A percentile compares a stretch with the other conserved stretches of the same genome.
Conservation (phyloP, 164 flowering plant genomes). For the Kalanchoe fedtschenkoi region DNA sequence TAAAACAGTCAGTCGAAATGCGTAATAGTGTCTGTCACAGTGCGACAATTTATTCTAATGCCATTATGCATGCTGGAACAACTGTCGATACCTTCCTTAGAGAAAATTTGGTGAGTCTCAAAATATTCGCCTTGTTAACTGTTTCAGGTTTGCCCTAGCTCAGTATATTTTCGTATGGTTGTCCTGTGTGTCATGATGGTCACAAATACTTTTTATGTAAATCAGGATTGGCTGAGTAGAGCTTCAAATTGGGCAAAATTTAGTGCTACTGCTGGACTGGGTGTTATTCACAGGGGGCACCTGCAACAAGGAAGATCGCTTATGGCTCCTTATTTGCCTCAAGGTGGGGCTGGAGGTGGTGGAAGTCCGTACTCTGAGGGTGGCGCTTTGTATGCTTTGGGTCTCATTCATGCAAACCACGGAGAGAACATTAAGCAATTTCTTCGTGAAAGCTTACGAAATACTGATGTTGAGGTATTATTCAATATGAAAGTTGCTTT, state of each 20-base stretch:
- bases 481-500: neutral
- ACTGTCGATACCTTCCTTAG: slow-evolving; percentile 90
- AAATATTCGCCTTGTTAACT: neutral
- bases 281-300: slow-evolving; percentile 88
- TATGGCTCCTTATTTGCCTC: slow-evolving; percentile 93
- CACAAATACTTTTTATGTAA: slow-evolving; percentile 5
- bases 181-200: neutral
- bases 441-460: slow-evolving; percentile 75
- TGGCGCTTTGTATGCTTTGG: slow-evolving; percentile 88
- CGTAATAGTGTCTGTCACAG: slow-evolving; percentile 94
- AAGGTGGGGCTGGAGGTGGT: slow-evolving; percentile 76
- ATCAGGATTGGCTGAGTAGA: slow-evolving; percentile 58
- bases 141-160: neutral
- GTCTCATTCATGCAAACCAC: slow-evolving; percentile 91
- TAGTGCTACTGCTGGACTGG: slow-evolving; percentile 91
- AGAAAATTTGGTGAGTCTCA: slow-evolving; percentile 58
- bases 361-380: slow-evolving; percentile 96
- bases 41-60: slow-evolving; percentile 92
- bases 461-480: slow-evolving; percentile 70
- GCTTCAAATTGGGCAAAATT: slow-evolving; percentile 96
- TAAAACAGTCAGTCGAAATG: slow-evolving; percentile 93
- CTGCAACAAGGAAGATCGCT: slow-evolving; percentile 87
- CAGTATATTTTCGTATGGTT: neutral
- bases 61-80: slow-evolving; percentile 98
- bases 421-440: slow-evolving; percentile 94